Evolutionary conservation across 23 red algal species (phyloP).

Genomic region (Gracilaria gracilis): DNA sequence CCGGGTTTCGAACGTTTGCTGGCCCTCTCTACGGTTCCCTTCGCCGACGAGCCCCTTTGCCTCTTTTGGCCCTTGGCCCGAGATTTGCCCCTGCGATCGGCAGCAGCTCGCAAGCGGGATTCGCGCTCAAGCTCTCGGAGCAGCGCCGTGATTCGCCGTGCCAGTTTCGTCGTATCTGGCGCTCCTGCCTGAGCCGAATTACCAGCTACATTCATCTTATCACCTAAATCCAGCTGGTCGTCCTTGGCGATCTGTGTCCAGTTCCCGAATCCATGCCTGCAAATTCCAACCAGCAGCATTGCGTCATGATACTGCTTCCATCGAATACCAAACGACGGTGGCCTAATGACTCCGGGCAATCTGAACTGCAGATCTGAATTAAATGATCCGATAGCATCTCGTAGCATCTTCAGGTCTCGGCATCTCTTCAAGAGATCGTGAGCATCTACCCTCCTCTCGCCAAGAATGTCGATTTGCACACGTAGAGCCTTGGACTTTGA

Average conservation of each 20-base stretch:
- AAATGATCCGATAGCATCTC: conserved; percentile 54
- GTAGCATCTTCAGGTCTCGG: conserved; percentile 75
- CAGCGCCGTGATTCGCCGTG: conserved; percentile 67
- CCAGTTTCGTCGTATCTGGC: conserved; percentile 84
- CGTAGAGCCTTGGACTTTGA: conserved; percentile 42
- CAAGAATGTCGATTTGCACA: conserved; percentile 62
- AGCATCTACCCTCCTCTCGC: conserved; percentile 74
- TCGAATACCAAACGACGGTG: conserved; percentile 63
- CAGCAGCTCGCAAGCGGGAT: conserved; percentile 24
- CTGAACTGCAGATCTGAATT: conserved; percentile 75
- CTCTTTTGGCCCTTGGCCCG: conserved; percentile 28
- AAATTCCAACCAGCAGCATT: conserved; percentile 87
- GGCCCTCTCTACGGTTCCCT: conserved; percentile 16
- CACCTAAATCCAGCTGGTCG: conserved; percentile 64
- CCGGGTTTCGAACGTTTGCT: conserved; percentile 14
- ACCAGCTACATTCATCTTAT: conserved; percentile 83
- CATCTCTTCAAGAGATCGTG: conserved; percentile 76
- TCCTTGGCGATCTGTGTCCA: conserved; percentile 84
- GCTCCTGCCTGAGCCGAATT: conserved; percentile 56
- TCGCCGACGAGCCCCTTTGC: conserved; percentile 23
- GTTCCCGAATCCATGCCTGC: conserved; percentile 90
- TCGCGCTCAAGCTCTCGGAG: conserved; percentile 70
- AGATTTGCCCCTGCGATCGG: conserved; percentile 28
- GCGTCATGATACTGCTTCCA: conserved; percentile 86
- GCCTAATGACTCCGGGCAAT: conserved; percentile 63